Percentiles rank a stretch among this genome's conserved stretches.
Evolutionary conservation across 805 yeast species (phyloP).

Genomic region (Sugiyamaella chiloensis): DNA sequence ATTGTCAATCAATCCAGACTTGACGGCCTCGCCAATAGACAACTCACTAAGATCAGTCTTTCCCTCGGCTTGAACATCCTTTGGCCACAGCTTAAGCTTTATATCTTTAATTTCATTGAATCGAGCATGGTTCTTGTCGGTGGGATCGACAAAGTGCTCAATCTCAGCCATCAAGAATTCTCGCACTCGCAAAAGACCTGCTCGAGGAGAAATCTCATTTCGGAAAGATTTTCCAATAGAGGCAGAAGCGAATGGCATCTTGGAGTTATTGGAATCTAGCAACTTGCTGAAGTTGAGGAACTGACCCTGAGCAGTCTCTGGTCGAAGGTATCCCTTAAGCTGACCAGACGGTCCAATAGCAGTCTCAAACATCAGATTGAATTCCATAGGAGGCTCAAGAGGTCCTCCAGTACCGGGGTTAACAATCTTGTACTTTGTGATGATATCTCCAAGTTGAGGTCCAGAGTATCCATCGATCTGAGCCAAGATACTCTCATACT

Average conservation of each 20-base stretch:
- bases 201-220: slow-evolving; percentile 97
- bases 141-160: slow-evolving; percentile 97
- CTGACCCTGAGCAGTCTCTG: slow-evolving; percentile 99
- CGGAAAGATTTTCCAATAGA: slow-evolving; percentile 98
- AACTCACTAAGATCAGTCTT: slow-evolving; percentile 60
- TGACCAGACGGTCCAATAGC: slow-evolving; percentile 99
- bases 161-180: slow-evolving; percentile 99
- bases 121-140: slow-evolving; percentile 74
- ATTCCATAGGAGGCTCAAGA: slow-evolving; percentile 87
- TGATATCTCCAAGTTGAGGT: slow-evolving; percentile 83
- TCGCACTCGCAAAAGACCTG: slow-evolving; percentile 96
- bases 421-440: slow-evolving; percentile 74
- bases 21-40: slow-evolving; percentile 89
- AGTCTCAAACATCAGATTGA: slow-evolving; percentile 98
- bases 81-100: slow-evolving; percentile 75
- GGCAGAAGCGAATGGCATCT: slow-evolving; percentile 99
- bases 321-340: slow-evolving; percentile 91
- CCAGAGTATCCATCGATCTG: slow-evolving; percentile 93
- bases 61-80: slow-evolving; percentile 84
- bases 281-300: slow-evolving; percentile 92
- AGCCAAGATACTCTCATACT: slow-evolving; percentile 84
- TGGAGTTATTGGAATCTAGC: slow-evolving; percentile 89
- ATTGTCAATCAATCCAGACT: slow-evolving; percentile 84
- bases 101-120: slow-evolving; percentile 74
- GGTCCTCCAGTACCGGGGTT: slow-evolving; percentile 89